Base-by-base conservation (phyloP, 225 moss, liverwort and hornwort genomes). In the Physcomitrellopsis africana region DNA sequence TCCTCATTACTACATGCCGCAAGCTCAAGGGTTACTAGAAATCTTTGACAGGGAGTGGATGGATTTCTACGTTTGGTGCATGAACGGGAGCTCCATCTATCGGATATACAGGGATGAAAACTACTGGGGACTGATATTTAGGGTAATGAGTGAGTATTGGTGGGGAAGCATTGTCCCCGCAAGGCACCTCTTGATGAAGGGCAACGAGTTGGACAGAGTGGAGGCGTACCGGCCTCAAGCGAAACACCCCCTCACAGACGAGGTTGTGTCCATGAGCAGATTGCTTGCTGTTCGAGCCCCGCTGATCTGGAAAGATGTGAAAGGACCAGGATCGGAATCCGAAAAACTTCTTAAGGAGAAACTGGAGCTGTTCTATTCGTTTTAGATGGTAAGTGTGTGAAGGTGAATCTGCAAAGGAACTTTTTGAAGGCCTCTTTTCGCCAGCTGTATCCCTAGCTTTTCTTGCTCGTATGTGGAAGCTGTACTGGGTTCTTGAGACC, bases 11-110 rank as follows among this genome's bases (percentile, higher is more conserved):
- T 97, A 94, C 85, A 97, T 97, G 87, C 97, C 97, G 52, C 97
- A 97, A 74, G 97, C 93, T 19, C 97, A 97, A 68, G 97, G 97
- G 16, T 80, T 97, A 42, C 63, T 97, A 24, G 97, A 97, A 60
- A 93, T 97, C 77, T 94, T 94, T 22, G 97, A 90, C 19, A 59
- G 94, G 5, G 86, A 93, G 26, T 82, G 85, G 79, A 89, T 97
- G 94, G 94, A 97, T 72, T 94, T 97, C 48, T 97, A 93, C 15
- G 94, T 97, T 23, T 97, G 94, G 94, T 94, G 92, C 19, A 11
- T 81, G 42, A 90, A 79, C 11, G 97, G 94, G 51, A 94, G 94
- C 81, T 84, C 87, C 51, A 85, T 97, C n/a, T 94, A 87, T 67
- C 80, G 94, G 66, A 93, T 97, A 37, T 87, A 87, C 41, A 77